Conservation (phyloP, 176 grass and related monocot genomes). For the Aegilops speltoides region DNA sequence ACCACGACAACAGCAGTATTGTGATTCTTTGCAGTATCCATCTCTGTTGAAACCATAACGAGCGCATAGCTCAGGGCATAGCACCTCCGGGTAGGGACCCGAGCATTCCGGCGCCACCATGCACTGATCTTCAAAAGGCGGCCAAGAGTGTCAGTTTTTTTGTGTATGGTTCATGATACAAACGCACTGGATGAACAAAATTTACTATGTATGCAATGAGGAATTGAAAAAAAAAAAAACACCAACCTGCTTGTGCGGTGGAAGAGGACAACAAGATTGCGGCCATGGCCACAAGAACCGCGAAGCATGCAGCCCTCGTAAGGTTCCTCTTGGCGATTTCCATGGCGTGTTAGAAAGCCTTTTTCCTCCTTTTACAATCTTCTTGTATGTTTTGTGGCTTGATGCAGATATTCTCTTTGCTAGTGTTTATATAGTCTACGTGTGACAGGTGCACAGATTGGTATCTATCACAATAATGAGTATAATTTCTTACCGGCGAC, state of each 20-base stretch:
- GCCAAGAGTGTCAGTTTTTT: neutral
- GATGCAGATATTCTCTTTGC: neutral
- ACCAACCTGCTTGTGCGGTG: neutral
- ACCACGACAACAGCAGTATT: neutral
- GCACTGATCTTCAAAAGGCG: neutral
- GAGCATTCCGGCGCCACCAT: neutral
- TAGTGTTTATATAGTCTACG: neutral
- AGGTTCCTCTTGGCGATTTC: neutral
- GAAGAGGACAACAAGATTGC: neutral
- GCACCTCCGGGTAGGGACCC: neutral
- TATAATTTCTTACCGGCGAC: too few relatives aligned
- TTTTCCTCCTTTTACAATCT: neutral
- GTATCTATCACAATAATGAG: neutral
- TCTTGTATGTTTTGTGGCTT: neutral
- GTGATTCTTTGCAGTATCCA: neutral
- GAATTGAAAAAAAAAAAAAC: neutral
- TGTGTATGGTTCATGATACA: neutral
- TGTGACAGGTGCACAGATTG: neutral
- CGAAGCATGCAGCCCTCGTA: neutral
- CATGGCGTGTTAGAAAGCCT: neutral
- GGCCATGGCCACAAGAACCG: neutral
- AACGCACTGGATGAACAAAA: neutral
- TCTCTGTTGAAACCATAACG: neutral
- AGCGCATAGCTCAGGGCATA: neutral
- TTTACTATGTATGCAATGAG: neutral